Base-by-base conservation (phyloP, 495 filamentous ascomycete genomes). In the Aspergillus carlsbadensis region DNA sequence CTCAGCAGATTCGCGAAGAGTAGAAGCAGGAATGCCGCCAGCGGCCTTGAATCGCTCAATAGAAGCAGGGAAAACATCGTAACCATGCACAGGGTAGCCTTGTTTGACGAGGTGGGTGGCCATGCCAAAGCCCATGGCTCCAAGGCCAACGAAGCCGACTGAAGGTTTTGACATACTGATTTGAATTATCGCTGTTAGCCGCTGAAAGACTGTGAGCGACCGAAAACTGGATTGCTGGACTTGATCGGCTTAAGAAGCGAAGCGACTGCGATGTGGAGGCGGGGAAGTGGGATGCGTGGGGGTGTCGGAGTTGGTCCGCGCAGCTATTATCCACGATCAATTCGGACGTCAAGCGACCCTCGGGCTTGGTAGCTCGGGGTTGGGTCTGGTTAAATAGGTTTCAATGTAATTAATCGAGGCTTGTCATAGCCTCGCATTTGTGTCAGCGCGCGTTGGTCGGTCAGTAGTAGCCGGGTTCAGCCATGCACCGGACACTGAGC, bases 111-210 rank as follows among this genome's bases (percentile, higher is more conserved):
- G 83, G 62, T 91, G 81, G 36, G 84, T 87, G 62, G 90, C 89
- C 87, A 92, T 93, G 59, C 89, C 89, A 66, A 89, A 90, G 64
- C 90, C 90, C 90, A 92, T 94, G 73, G 90, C 89, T 59, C 90
- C 90, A 6, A 94, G 86, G 77, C 90, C 90, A 55, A 89, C 86
- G 72, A 92, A 92, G 59, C 87, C 83, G 52, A 92, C 71, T 44
- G 77, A 72, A 8, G 84, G 79, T 62, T 84, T 77, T 42, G 73
- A 66, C 61, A 68, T 68, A 5, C 34, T 57, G 54, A 7, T 34
- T 20, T 21, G 36, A 15, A 18, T 21, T 33, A 24, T 10, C 10
- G 20, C 22, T 45, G 36, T 39, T 39, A 5, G 36, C 13, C 13
- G 36, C 15, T 29, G 42, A 26, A 13, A 24, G 10, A 45, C 6